These are phyloP conservation scores for Botrytis squamosa DNA, from an alignment of 2,329 filamentous ascomycete genomes.

Conservation along the genomic window DNA sequence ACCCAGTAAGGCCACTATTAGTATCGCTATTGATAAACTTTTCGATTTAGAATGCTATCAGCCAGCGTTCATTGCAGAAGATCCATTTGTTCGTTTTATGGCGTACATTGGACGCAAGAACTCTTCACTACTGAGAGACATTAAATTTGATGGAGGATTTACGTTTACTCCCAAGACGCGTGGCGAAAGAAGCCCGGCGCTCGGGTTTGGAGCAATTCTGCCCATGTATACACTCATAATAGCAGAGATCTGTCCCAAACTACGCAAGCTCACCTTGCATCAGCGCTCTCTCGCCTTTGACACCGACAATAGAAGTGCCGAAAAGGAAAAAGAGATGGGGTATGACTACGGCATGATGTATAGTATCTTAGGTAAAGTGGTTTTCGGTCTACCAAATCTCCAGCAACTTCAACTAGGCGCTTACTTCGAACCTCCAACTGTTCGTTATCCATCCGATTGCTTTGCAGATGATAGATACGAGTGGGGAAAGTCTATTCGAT, in stretches of 20 bases:
- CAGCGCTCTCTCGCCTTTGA: not conserved
- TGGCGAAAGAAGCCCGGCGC: not conserved
- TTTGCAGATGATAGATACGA: not conserved
- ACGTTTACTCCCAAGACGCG: not conserved
- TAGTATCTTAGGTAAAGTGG: not conserved
- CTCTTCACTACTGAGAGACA: not conserved
- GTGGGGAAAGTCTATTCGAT: not conserved
- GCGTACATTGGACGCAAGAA: not conserved
- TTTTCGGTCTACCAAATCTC: not conserved
- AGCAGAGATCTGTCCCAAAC: not conserved
- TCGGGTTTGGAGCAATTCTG: not conserved
- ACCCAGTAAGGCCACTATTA: not conserved
- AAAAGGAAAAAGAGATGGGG: not conserved
- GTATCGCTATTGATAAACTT: not conserved
- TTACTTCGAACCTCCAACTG: not conserved
- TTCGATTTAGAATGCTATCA: not conserved
- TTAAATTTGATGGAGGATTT: not conserved
- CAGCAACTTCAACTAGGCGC: not conserved
- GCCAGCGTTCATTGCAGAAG: not conserved
- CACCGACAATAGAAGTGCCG: not conserved
- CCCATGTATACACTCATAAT: not conserved
- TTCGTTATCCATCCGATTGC: not conserved
- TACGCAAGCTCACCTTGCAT: conserved; percentile 4
- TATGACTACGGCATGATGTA: not conserved
- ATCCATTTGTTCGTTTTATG: not conserved